Base-by-base conservation (phyloP, 2,329 filamentous ascomycete genomes). In the Aspergillus caelatus region DNA sequence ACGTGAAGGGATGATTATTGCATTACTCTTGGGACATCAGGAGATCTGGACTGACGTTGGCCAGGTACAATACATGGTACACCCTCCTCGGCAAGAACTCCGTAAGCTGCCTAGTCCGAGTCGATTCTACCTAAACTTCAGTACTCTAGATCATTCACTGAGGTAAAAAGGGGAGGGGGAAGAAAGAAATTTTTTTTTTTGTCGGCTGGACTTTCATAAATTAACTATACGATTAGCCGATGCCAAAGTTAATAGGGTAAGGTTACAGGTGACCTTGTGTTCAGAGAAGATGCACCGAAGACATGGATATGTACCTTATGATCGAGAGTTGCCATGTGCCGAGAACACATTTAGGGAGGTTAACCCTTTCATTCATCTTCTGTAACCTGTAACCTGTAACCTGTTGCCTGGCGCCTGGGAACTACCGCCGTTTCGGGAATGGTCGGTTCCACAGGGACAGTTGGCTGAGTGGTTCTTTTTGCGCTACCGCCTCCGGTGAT, bases 381-480 rank as follows among this genome's bases (percentile, higher is more conserved):
- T 26, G 26, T 26, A 26, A 52, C 48, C 48, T 52, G 48, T 52
- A n/a, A 26, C 23, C 28, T 32, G 48, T 32, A 21, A 52, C 48
- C 48, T 52, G 48, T 52, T 52, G 48, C 48, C 48, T 52, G 48
- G 48, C 19, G 48, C 28, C 48, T 32, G 48, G 48, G 48, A 52
- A n/a, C 48, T 52, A 32, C 30, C 10, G 4, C 48, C 48, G 26
- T 19, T 52, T 52, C 28, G 16, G 48, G 48, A 52, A 52, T 52
- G 48, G 48, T 21, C 4, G 48, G 48, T 52, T 52, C 48, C 48
- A 52, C 48, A 32, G 10, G 48, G 21, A 32, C 26, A 52, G 48
- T 52, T 52, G 48, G 48, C 48, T 52, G 48, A 32, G 28, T 52
- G 48, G 28, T 52, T 52, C 48, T 52, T 12, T 14, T 21, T 52